Conservation (phyloP, 73 alveolate genomes). For the Tetrahymena elliotti region DNA sequence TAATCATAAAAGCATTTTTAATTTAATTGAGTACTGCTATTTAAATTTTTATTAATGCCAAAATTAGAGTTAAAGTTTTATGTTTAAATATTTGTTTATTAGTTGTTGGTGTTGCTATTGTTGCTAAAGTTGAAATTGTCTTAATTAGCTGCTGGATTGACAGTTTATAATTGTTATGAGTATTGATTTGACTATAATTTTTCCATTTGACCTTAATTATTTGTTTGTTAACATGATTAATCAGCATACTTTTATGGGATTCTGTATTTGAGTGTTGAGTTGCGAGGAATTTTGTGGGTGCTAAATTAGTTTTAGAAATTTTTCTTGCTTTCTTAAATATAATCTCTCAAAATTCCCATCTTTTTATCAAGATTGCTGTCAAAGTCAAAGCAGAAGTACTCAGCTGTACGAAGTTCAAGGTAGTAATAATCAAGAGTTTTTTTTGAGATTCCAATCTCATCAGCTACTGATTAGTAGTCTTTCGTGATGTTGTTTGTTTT, state of each 20-base stretch:
- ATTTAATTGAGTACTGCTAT: background rate
- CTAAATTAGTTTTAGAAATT: background rate
- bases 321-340: background rate
- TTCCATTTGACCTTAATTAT: background rate
- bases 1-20: background rate
- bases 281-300: background rate
- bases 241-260: background rate
- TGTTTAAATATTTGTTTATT: background rate
- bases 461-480: background rate
- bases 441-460: background rate
- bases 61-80: background rate
- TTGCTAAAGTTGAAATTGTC: background rate
- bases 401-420: background rate
- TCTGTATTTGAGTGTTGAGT: background rate
- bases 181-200: background rate
- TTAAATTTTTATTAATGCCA: background rate
- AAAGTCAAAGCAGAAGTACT: background rate
- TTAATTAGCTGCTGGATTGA: background rate
- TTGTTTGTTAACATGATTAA: background rate
- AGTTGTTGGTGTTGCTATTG: background rate
- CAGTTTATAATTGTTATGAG: too few species aligned
- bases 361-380: background rate
- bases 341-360: background rate
- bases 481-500: background rate
- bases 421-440: background rate